phyloP scores from a whole-genome alignment of 1,284 basidiomycete species.

The Pascua guehoae region DNA sequence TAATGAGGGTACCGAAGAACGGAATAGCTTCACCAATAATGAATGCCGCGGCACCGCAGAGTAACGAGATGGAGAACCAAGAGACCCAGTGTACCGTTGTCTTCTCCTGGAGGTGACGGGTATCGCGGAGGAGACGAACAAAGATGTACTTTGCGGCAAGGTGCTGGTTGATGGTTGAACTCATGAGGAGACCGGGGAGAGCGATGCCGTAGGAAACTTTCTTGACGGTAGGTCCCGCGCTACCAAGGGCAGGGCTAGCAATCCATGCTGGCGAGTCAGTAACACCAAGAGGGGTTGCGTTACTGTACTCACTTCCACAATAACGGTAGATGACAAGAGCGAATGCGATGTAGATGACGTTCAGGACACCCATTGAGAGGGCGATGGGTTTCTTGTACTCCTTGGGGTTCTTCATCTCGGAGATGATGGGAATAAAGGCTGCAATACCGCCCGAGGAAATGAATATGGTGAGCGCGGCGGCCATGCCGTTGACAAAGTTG shows the following conservation, averaged over 20 bases:
- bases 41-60: constrained; percentile 8
- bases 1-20: constrained; percentile 24
- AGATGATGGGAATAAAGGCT: constrained; percentile 20
- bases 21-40: constrained; percentile 20
- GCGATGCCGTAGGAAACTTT: constrained; percentile 48
- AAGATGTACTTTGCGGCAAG: constrained; percentile 59
- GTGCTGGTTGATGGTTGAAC: constrained; percentile 22
- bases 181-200: constrained; percentile 38
- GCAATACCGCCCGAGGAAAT: constrained; percentile 40
- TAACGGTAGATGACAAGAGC: constrained; percentile 29
- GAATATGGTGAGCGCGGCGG: constrained; percentile 38
- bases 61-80: constrained; percentile 54
- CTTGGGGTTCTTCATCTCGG: constrained; percentile 35
- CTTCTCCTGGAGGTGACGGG: constrained; percentile 58
- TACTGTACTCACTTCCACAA: constrained; percentile 38
- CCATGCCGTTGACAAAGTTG: constrained; percentile 40
- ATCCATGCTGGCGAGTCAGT: no score
- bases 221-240: constrained; percentile 44
- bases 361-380: constrained; percentile 31
- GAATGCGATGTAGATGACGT: constrained; percentile 36
- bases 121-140: constrained; percentile 58
- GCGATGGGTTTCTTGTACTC: constrained; percentile 28
- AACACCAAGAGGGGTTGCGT: no score
- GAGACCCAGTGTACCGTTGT: constrained; percentile 59
- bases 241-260: constrained; percentile 44